phyloP scores from a whole-genome alignment of 23 red algal species.

The Gracilaria domingensis region DNA sequence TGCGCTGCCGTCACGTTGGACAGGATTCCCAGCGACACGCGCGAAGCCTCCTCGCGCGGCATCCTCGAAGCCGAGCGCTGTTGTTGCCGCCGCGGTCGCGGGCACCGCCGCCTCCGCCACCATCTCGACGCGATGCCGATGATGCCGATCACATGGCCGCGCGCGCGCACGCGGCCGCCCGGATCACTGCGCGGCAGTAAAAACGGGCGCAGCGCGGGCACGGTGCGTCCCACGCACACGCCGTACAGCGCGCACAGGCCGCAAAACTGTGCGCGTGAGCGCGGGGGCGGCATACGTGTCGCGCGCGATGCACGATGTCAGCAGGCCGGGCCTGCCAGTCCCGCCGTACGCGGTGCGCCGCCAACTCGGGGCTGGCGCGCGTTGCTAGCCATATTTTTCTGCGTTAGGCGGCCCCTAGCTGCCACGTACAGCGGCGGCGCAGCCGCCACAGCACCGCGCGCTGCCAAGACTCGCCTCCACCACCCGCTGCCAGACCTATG shows the following conservation, averaged over 20 bases:
- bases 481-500: not conserved
- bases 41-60: too few species aligned
- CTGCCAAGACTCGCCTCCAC: too few species aligned
- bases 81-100: too few species aligned
- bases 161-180: not conserved
- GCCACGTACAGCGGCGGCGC: not conserved
- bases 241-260: not conserved
- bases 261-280: too few species aligned
- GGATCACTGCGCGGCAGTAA: too few species aligned
- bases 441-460: not conserved
- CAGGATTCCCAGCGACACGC: slow-evolving; percentile 61
- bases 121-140: not conserved
- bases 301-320: not conserved
- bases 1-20: slow-evolving; percentile 59
- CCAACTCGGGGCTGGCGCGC: not conserved
- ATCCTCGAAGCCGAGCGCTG: too few species aligned
- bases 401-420: too few species aligned
- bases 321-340: too few species aligned
- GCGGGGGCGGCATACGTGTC: too few species aligned
- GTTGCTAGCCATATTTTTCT: not conserved
- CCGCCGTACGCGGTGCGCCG: too few species aligned
- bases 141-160: not conserved
- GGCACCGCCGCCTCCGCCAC: too few species aligned
- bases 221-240: not conserved
- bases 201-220: too few species aligned